These are phyloP conservation scores for Agrocybe praecox DNA, from an alignment of 768 basidiomycete species.

Conservation along the genomic window DNA sequence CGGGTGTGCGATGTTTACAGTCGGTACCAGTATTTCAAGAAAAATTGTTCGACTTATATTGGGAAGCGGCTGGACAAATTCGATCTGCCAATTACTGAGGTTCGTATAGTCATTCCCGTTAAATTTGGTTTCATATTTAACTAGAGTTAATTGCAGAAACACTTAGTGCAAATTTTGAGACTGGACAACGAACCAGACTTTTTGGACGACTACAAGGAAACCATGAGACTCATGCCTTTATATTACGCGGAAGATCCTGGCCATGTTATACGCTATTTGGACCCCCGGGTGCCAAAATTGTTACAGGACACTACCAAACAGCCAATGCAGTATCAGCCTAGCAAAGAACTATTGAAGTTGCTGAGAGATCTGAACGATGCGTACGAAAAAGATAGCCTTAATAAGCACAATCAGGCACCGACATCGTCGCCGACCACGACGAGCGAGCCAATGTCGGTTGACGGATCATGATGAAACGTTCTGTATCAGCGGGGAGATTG, in stretches of 20 bases:
- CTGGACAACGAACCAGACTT: constrained; percentile 39
- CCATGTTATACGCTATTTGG: constrained; percentile 35
- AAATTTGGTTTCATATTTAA: not conserved
- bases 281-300: constrained; percentile 51
- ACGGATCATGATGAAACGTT: not conserved
- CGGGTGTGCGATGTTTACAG: constrained; percentile 43
- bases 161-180: constrained; percentile 55
- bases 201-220: constrained; percentile 51
- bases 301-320: constrained; percentile 47
- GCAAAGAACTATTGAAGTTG: constrained; percentile 47
- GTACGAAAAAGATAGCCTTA: constrained; percentile 33
- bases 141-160: constrained; percentile 34
- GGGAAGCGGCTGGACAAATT: constrained; percentile 43
- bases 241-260: constrained; percentile 52
- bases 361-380: constrained; percentile 50
- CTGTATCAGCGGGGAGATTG: not conserved
- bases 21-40: constrained; percentile 56
- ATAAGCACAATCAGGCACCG: not conserved
- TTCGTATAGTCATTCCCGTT: constrained; percentile 25
- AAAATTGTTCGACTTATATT: constrained; percentile 46
- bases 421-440: not conserved
- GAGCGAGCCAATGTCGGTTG: not conserved
- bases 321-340: constrained; percentile 44
- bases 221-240: constrained; percentile 47
- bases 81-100: constrained; percentile 45